A percentile compares a stretch with the other conserved stretches of the same genome.
Conservation (phyloP, 176 grass and related monocot species). For the Phragmites australis region DNA sequence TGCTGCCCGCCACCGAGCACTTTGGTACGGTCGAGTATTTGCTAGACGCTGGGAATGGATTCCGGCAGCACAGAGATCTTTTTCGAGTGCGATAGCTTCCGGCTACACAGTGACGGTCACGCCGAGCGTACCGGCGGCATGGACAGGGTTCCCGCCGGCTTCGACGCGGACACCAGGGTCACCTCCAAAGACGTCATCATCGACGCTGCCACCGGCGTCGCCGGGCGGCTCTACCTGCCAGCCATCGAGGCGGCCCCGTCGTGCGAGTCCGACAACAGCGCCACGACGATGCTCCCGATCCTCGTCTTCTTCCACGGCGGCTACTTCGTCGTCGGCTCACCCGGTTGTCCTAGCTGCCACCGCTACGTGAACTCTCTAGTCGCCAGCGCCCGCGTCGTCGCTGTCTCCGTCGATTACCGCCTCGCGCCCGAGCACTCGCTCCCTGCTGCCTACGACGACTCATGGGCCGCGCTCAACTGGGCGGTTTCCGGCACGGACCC, state of each 20-base stretch:
- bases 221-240: conserved; percentile 41
- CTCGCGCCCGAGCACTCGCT: conserved; percentile 71
- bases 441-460: conserved; percentile 54
- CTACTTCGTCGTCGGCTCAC: conserved; percentile 39
- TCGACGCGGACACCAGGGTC: conserved; percentile 42
- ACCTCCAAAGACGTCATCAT: conserved; percentile 41
- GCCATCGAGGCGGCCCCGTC: not conserved
- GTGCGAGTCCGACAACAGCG: not conserved
- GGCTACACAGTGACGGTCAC: conserved; percentile 39
- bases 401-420: conserved; percentile 75
- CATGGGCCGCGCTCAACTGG: conserved; percentile 45
- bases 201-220: conserved; percentile 34
- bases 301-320: conserved; percentile 55
- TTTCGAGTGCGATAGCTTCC: conserved; percentile 17
- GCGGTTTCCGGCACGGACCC: not conserved
- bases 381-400: conserved; percentile 10
- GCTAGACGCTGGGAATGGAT: conserved; percentile 27
- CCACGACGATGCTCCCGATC: conserved; percentile 29
- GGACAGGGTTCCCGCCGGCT: conserved; percentile 32
- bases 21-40: too few relatives aligned
- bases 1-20: not conserved
- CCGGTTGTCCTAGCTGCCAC: conserved; percentile 26
- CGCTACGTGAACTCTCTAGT: conserved; percentile 45
- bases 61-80: conserved; percentile 25
- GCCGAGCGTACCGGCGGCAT: not conserved